Conservation (phyloP, 768 basidiomycete genomes). For the Tulasnella calospora region DNA sequence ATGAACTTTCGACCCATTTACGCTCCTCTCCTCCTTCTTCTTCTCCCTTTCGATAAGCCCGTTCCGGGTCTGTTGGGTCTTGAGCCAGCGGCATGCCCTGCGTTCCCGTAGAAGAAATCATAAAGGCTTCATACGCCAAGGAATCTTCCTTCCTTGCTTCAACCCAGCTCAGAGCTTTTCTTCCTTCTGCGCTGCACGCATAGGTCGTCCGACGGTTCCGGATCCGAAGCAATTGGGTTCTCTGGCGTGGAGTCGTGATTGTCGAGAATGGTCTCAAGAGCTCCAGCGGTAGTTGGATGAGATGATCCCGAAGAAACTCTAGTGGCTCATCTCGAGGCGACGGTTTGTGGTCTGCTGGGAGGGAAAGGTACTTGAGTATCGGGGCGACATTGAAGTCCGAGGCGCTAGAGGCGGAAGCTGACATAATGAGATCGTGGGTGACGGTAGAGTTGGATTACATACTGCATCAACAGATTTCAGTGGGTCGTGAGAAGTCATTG, state of each 20-base stretch:
- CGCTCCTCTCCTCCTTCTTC: slow-evolving; percentile 62
- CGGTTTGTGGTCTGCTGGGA: slow-evolving; percentile 55
- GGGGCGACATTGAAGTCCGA: slow-evolving; percentile 29
- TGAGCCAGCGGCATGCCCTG: slow-evolving; percentile 15
- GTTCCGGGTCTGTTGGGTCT: not conserved
- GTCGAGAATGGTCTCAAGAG: slow-evolving; percentile 46
- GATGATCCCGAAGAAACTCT: slow-evolving; percentile 56
- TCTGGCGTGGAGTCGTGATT: slow-evolving; percentile 54
- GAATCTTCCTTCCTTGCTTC: slow-evolving; percentile 60
- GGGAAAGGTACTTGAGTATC: slow-evolving; percentile 50
- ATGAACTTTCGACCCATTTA: slow-evolving; percentile 59
- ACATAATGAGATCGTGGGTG: not conserved
- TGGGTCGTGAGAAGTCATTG: slow-evolving; percentile 3
- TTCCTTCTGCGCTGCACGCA: slow-evolving; percentile 37
- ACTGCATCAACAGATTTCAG: not conserved
- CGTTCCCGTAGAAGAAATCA: slow-evolving; percentile 8
- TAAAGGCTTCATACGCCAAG: slow-evolving; percentile 49
- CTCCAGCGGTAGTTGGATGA: slow-evolving; percentile 63
- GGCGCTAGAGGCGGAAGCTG: not conserved
- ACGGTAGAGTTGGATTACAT: slow-evolving; percentile 5
- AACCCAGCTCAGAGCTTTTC: slow-evolving; percentile 48
- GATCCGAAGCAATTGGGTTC: slow-evolving; percentile 57
- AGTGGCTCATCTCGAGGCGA: slow-evolving; percentile 56
- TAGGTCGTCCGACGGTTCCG: slow-evolving; percentile 70
- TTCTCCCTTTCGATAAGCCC: slow-evolving; percentile 34